phyloP scores from a whole-genome alignment of 345 rosid genomes.

The Arabidopsis arenosa region DNA sequence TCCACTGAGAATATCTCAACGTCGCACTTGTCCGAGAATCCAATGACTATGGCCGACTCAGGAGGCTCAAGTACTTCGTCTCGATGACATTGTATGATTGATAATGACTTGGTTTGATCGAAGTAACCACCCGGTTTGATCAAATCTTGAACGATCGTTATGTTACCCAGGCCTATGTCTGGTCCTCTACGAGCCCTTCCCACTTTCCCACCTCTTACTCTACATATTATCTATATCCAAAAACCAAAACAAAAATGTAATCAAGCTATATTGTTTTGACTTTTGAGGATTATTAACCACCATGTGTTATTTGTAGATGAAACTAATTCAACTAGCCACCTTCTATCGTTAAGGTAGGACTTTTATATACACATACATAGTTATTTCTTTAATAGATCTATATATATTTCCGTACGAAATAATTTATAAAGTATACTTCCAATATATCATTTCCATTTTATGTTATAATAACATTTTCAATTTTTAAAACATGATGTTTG shows the following conservation, averaged over 20 bases:
- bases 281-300: not conserved
- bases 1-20: conserved; percentile 67
- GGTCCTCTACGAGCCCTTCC: conserved; percentile 67
- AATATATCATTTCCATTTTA: too few relatives aligned
- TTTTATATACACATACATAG: too few relatives aligned
- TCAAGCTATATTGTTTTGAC: not conserved
- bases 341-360: too few relatives aligned
- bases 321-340: not conserved
- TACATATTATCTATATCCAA: conserved; percentile 61
- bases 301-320: not conserved
- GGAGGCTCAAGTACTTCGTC: conserved; percentile 84
- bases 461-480: too few relatives aligned
- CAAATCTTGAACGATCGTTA: conserved; percentile 59
- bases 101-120: conserved; percentile 49
- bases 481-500: too few relatives aligned
- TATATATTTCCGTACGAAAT: too few relatives aligned
- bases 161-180: conserved; percentile 71
- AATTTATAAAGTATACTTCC: too few relatives aligned
- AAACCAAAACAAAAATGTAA: not conserved
- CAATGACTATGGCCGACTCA: conserved; percentile 65
- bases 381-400: too few relatives aligned
- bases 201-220: conserved; percentile 72
- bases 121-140: conserved; percentile 26
- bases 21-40: conserved; percentile 70
- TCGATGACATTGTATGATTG: conserved; percentile 70